A percentile compares a stretch with the other conserved stretches of the same genome.
Conservation (phyloP, 257 asterid species). For the Verbena officinalis region DNA sequence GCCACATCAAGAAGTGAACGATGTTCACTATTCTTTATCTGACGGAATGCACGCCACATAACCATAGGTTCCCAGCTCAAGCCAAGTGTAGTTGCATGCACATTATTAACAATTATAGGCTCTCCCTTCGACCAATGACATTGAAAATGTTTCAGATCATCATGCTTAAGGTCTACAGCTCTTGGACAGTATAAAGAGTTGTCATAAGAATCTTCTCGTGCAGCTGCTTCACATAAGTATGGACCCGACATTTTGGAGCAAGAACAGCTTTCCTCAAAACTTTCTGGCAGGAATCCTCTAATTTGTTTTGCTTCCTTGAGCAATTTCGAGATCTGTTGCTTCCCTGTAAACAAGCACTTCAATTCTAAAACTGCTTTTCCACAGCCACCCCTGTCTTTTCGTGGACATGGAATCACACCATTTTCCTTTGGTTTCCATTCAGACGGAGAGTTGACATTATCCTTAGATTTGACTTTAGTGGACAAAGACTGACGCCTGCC, state of each 20-base stretch:
- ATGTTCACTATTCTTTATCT: slow-evolving; percentile 39
- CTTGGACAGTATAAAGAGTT: slow-evolving; percentile 57
- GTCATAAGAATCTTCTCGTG: slow-evolving; percentile 49
- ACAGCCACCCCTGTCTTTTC: slow-evolving; percentile 48
- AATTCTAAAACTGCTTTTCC: slow-evolving; percentile 43
- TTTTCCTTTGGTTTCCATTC: slow-evolving; percentile 44
- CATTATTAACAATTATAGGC: slow-evolving; percentile 65
- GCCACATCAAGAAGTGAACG: slow-evolving; percentile 42
- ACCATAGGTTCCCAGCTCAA: slow-evolving; percentile 94
- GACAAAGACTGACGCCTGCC: no score
- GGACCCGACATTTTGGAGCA: slow-evolving; percentile 34
- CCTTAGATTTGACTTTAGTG: no score
- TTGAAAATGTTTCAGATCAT: slow-evolving; percentile 58
- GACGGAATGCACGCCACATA: slow-evolving; percentile 83
- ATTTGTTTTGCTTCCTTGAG: slow-evolving; percentile 42
- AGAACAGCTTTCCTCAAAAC: slow-evolving; percentile 32
- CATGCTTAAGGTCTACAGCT: slow-evolving; percentile 46
- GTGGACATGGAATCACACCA: slow-evolving; percentile 57
- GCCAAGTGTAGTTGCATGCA: slow-evolving; percentile 59
- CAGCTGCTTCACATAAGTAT: slow-evolving; percentile 47
- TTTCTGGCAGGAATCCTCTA: slow-evolving; percentile 23
- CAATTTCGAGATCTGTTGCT: slow-evolving; percentile 43
- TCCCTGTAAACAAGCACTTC: slow-evolving; percentile 33
- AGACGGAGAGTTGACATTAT: background rate
- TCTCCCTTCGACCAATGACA: slow-evolving; percentile 67